Percentiles rank a stretch among this genome's conserved stretches.
Conservation (phyloP, 805 yeast species). For the Lachancea sp. region DNA sequence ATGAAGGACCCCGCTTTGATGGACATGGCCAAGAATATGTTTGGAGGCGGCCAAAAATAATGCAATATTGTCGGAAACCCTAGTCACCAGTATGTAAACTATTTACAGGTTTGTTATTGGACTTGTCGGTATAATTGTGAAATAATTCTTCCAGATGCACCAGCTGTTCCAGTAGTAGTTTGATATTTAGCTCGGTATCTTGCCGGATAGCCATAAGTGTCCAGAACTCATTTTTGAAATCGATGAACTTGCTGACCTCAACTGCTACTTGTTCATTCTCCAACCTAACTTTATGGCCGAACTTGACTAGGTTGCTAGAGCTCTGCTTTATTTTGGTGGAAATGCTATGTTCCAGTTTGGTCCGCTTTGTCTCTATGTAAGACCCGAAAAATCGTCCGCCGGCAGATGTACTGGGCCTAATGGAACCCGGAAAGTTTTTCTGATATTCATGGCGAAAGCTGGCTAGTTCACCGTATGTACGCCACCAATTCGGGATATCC, state of each 20-base stretch:
- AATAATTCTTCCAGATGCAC: conserved; percentile 5
- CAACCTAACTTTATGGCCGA: conserved; percentile 43
- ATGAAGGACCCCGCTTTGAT: conserved; percentile 77
- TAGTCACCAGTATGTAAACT: conserved; percentile 2
- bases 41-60: conserved; percentile 36
- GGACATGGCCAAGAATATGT: conserved; percentile 63
- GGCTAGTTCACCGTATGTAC: conserved; percentile 37
- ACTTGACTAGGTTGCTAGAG: conserved; percentile 36
- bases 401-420: conserved; percentile 14
- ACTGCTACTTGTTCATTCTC: conserved; percentile 60
- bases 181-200: conserved; percentile 12
- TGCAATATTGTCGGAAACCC: neutral
- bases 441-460: conserved; percentile 32
- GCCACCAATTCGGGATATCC: conserved; percentile 42
- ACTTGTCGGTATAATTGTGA: conserved; percentile 2
- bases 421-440: conserved; percentile 24
- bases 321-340: conserved; percentile 37
- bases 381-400: conserved; percentile 23
- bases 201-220: conserved; percentile 11
- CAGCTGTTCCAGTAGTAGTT: conserved; percentile 12
- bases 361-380: conserved; percentile 48
- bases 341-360: conserved; percentile 41
- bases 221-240: conserved; percentile 42
- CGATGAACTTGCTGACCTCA: conserved; percentile 53
- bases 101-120: conserved; percentile 2